Conservation (phyloP, 805 yeast genomes). For the Myxozyma monticola region DNA sequence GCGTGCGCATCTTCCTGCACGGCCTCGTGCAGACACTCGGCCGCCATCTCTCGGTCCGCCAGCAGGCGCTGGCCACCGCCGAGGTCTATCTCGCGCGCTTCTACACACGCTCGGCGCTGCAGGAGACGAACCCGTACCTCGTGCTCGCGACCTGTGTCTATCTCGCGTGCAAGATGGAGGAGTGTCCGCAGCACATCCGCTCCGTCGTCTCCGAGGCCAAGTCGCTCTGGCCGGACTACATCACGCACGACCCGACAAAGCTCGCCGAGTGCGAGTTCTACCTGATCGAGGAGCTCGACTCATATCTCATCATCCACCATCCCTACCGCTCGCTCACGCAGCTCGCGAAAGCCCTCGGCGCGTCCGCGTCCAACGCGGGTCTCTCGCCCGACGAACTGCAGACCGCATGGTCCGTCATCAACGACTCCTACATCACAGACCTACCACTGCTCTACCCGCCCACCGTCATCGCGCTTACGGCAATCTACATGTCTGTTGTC, state of each 20-base stretch:
- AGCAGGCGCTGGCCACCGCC: constrained; percentile 83
- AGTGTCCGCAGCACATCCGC: constrained; percentile 90
- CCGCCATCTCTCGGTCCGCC: constrained; percentile 72
- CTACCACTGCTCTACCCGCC: constrained; percentile 82
- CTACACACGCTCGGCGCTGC: constrained; percentile 65
- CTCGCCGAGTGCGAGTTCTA: constrained; percentile 96
- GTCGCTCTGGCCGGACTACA: constrained; percentile 89
- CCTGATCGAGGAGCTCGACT: constrained; percentile 74
- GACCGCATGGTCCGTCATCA: constrained; percentile 83
- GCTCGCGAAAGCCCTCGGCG: constrained; percentile 49
- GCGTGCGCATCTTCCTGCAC: constrained; percentile 77
- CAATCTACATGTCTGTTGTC: constrained; percentile 76
- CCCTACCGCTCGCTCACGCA: constrained; percentile 44
- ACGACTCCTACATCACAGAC: constrained; percentile 88
- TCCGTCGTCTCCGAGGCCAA: constrained; percentile 81
- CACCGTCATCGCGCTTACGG: constrained; percentile 77
- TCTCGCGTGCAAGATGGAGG: constrained; percentile 91
- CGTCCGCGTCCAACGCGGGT: constrained; percentile 33
- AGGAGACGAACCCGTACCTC: constrained; percentile 80
- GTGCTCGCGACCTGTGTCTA: constrained; percentile 83
- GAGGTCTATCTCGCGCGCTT: constrained; percentile 83
- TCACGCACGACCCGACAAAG: constrained; percentile 87
- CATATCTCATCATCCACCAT: constrained; percentile 44
- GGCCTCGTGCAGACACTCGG: constrained; percentile 74
- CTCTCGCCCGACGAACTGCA: constrained; percentile 61